Evolutionary conservation across 75 land plant genomes (phyloP).

Genomic region (Cunninghamia lanceolata): DNA sequence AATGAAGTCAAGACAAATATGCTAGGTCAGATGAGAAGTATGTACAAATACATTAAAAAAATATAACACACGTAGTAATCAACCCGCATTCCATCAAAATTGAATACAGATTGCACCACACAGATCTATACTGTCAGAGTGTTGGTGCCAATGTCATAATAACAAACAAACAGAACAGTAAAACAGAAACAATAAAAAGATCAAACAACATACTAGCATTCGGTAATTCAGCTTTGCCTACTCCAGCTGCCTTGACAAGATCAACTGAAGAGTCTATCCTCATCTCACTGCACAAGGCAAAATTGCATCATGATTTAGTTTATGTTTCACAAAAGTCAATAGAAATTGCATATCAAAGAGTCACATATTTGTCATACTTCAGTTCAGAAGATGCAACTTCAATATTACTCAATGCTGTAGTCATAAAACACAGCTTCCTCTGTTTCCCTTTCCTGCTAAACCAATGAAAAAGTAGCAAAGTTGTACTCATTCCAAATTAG

Average conservation of each 20-base stretch:
- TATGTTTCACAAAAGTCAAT: background rate
- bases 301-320: background rate
- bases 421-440: background rate
- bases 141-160: background rate
- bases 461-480: background rate
- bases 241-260: background rate
- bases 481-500: background rate
- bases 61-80: background rate
- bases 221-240: background rate
- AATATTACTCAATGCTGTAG: background rate
- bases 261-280: background rate
- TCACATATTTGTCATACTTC: background rate
- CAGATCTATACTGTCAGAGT: background rate
- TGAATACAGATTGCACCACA: background rate
- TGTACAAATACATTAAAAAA: background rate
- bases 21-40: background rate
- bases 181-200: background rate
- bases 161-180: background rate
- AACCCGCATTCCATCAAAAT: background rate
- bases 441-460: slow-evolving; percentile 1
- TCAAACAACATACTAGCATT: background rate
- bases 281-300: background rate
- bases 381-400: background rate
- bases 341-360: background rate
- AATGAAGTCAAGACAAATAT: background rate